Base-by-base conservation (phyloP, 2,329 filamentous ascomycete genomes). In the Epichloe aotearoae region DNA sequence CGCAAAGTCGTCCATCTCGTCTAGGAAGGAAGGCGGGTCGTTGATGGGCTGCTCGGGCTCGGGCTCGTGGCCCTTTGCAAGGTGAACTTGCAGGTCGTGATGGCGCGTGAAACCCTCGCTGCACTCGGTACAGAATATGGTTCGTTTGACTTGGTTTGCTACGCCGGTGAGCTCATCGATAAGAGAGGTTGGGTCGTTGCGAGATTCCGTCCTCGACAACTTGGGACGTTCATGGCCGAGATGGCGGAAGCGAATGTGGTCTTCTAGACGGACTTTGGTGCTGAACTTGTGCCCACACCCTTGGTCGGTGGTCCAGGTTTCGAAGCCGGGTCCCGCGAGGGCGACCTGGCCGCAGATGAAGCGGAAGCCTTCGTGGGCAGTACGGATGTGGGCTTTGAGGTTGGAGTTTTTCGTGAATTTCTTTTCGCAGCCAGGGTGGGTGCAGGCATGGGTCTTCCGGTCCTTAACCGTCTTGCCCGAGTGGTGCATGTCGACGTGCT, bases 391-490 rank as follows among this genome's bases (percentile, higher is more conserved):
- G 0, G 83, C 79, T 15, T 83, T 86, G 48, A 95, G 74, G 59
- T 95, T 96, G n/a, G 84, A 84, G 54, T 79, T 81, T 62, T 85
- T 86, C 17, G 87, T 90, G 66, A 96, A 96, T 50, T 74, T 79
- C 61, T 86, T 87, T 50, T 70, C 73, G 64, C 90, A 96, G 20
- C 77, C 83, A 0, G 74, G 68, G 60, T 82, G 75, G 1, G 80
- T 75, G 63, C 91, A 95, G 1, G 69, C 64, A 47, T 84, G 79
- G 0, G 74, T 79, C 64, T 81, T 85, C 52, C 83, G 75, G 49
- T 85, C 79, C 52, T 80, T 74, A 8, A 84, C 67, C 6, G 72
- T 71, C 54, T 74, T 74, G 40, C 76, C 77, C 0, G 82, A 81
- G 66, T 96, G 90, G 51, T 83, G 72, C 54, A 84, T 79, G 58